These are phyloP conservation scores for Metschnikowia dekortorum DNA, from an alignment of 805 yeast genomes.

Conservation along the genomic window DNA sequence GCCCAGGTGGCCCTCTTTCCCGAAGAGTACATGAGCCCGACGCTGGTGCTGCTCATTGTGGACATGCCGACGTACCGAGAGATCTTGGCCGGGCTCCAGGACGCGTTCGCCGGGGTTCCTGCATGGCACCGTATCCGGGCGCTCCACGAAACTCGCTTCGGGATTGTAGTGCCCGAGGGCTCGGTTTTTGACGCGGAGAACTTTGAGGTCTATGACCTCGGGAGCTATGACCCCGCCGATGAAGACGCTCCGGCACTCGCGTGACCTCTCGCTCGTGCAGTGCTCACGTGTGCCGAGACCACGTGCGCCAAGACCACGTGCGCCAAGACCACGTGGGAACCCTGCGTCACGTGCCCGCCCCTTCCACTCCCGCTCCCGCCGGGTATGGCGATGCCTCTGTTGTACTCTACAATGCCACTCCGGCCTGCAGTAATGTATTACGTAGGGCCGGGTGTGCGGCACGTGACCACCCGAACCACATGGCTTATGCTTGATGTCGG, in stretches of 20 bases:
- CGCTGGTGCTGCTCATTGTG: slow-evolving; percentile 15
- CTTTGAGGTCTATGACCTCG: slow-evolving; percentile 24
- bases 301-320: too few relatives aligned
- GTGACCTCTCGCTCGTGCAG: background rate
- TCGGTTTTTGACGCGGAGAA: slow-evolving; percentile 12
- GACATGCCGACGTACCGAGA: slow-evolving; percentile 16
- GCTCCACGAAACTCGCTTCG: slow-evolving; percentile 6
- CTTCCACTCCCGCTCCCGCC: too few relatives aligned
- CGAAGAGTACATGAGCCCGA: slow-evolving; percentile 31
- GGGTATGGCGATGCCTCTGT: too few relatives aligned
- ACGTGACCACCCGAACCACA: too few relatives aligned
- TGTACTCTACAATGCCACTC: too few relatives aligned
- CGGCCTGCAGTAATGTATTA: too few relatives aligned
- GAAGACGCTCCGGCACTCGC: slow-evolving; percentile 28
- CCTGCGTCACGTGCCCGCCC: too few relatives aligned
- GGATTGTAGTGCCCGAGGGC: background rate
- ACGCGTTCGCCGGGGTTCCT: slow-evolving; percentile 5
- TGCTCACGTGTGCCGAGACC: background rate
- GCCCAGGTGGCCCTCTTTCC: slow-evolving; percentile 41
- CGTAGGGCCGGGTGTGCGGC: too few relatives aligned
- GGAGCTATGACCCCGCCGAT: slow-evolving; percentile 21
- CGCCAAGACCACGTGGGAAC: too few relatives aligned
- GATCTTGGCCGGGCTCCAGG: slow-evolving; percentile 20
- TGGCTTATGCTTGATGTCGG: too few relatives aligned
- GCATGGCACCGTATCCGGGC: slow-evolving; percentile 17